Percentiles rank a stretch among this genome's conserved stretches.
These are phyloP conservation scores for Aspergillus sp. DNA, from an alignment of 2,329 filamentous ascomycete species.

Conservation along the genomic window DNA sequence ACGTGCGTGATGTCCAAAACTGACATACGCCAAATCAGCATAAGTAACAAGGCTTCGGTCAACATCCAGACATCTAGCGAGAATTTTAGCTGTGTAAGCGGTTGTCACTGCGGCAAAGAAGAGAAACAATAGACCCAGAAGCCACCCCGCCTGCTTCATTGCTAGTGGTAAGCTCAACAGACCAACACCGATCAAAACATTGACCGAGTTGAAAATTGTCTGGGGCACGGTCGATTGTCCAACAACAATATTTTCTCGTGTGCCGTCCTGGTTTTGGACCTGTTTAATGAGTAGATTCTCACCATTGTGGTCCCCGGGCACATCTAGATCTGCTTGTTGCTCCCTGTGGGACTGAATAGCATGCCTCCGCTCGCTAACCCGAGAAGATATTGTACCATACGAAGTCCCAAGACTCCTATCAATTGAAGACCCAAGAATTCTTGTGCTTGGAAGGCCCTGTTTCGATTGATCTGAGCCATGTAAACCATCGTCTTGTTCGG, in stretches of 20 bases:
- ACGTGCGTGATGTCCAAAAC: constrained; percentile 77
- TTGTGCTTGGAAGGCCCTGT: constrained; percentile 11
- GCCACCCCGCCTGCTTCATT: constrained; percentile 81
- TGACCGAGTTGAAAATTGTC: constrained; percentile 94
- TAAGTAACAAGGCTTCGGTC: constrained; percentile 87
- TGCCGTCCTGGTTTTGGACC: constrained; percentile 78
- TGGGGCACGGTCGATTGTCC: constrained; percentile 94
- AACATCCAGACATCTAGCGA: constrained; percentile 83
- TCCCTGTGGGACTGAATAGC: constrained; percentile 52
- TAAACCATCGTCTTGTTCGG: constrained; percentile 11
- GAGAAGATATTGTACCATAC: constrained; percentile 56
- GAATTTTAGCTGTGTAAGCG: constrained; percentile 76
- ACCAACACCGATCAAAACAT: constrained; percentile 86
- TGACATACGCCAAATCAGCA: constrained; percentile 86
- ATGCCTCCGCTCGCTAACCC: constrained; percentile 54
- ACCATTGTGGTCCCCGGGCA: constrained; percentile 53
- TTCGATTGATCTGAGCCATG: constrained; percentile 10
- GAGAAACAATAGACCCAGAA: constrained; percentile 73
- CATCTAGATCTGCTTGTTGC: constrained; percentile 42
- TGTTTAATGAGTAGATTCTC: constrained; percentile 83
- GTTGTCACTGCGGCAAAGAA: constrained; percentile 71
- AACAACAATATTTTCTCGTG: constrained; percentile 75
- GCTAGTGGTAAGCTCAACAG: constrained; percentile 84
- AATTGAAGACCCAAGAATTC: constrained; percentile 50
- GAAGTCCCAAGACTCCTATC: constrained; percentile 66